A percentile compares a stretch with the other conserved stretches of the same genome.
Evolutionary conservation across 2,329 filamentous ascomycete genomes (phyloP).

Genomic region (Fusarium guadeloupense): DNA sequence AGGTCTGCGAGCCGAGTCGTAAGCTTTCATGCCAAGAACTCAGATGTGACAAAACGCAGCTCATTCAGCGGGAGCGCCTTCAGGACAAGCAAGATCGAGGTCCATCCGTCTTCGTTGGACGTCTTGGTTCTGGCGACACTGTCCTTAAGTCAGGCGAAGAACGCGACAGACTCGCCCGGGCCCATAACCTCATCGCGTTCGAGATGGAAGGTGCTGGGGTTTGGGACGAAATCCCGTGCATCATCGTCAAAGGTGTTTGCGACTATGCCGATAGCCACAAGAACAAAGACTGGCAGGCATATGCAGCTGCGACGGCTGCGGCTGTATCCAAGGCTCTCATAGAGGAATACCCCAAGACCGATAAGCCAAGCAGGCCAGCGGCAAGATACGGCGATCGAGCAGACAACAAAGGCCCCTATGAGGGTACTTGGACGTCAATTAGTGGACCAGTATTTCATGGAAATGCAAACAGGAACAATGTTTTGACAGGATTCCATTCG

Average conservation of each 20-base stretch:
- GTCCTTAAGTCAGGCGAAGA: conserved; percentile 50
- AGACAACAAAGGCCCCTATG: no score
- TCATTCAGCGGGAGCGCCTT: background rate
- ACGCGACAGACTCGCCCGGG: conserved; percentile 46
- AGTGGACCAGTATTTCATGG: background rate
- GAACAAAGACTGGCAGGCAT: conserved; percentile 49
- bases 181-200: conserved; percentile 34
- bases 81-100: background rate
- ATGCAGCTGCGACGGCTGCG: conserved; percentile 52
- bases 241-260: conserved; percentile 53
- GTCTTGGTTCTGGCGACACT: conserved; percentile 49
- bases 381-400: background rate
- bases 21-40: conserved; percentile 1
- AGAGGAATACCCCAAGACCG: background rate
- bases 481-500: background rate
- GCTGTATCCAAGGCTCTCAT: conserved; percentile 54
- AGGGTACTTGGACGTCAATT: background rate
- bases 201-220: conserved; percentile 50
- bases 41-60: background rate
- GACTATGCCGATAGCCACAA: conserved; percentile 45
- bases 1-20: background rate
- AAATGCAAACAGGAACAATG: background rate
- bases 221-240: conserved; percentile 47
- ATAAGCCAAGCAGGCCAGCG: background rate
- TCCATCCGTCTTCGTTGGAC: conserved; percentile 47